Evolutionary conservation across 306 rosid genomes (phyloP), one percentile per base, ranked within the genome.

Genomic region (Lablab purpureus): DNA sequence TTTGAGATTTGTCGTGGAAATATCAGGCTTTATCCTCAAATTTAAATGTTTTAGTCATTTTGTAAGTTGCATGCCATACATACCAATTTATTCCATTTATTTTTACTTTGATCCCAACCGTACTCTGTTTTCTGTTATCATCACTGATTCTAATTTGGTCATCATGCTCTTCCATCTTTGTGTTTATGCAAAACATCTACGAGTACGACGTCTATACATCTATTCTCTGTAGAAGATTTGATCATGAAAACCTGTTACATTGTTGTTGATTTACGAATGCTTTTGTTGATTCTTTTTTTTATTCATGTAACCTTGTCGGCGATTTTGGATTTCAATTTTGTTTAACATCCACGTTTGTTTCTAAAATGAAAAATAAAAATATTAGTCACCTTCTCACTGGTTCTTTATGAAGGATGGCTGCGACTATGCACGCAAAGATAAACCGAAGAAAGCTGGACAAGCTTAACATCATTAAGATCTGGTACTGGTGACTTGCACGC

Each of bases 391-490:
- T 25, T 62, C 2, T 23, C 47, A 10, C 32, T 4, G 36, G 6
- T 64, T 1, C 14, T 34, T 73, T 4, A 13, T 73, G 76, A 72
- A 83, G 86, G 86, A 83, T 83, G 86, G 86, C 86, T 2, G 86
- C 86, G 2, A 83, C 86, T 23, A 78, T 78, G 86, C 86, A 83
- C 46, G 83, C 81, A 2, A 92, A 91, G 84, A 85, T 95, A 25
- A 90, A 95, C 78, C 62, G 97, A 65, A 86, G 84, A 67, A 90
- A 90, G 84, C 88, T 95, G n/a, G 74, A 85, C 52, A 91, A 85
- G 84, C 85, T 95, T 45, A 86, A 95, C 25, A 83, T 95, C 56
- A 87, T 90, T 81, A 85, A 89, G 72, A 93, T 95, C 81, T 92
- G 99, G 99, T 92, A 54, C 55, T 32, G 7, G 12, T 21, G n/a